phyloP scores from a whole-genome alignment of 2,329 filamentous ascomycete species.

The Xylaria sp. region DNA sequence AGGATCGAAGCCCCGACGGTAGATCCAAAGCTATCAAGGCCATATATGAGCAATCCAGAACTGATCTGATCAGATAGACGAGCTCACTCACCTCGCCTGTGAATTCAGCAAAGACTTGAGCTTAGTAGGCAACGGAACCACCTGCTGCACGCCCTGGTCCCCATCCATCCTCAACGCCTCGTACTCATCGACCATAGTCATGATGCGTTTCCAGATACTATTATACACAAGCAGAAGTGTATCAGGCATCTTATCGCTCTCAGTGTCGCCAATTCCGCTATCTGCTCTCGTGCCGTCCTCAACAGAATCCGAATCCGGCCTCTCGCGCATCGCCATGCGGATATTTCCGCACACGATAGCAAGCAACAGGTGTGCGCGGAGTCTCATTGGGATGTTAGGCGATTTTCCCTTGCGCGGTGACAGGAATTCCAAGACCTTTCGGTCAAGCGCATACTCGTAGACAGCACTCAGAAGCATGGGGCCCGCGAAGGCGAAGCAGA shows the following conservation, averaged over 20 bases:
- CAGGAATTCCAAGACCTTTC: slow-evolving; percentile 48
- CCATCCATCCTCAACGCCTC: slow-evolving; percentile 30
- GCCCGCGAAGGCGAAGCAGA: slow-evolving; percentile 49
- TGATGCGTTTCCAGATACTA: slow-evolving; percentile 47
- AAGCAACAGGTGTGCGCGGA: slow-evolving; percentile 47
- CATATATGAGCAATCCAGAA: not conserved
- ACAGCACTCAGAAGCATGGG: slow-evolving; percentile 48
- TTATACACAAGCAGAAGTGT: slow-evolving; percentile 43
- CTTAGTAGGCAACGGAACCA: slow-evolving; percentile 45
- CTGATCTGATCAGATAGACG: not conserved
- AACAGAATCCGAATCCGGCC: slow-evolving; percentile 17
- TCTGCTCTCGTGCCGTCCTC: slow-evolving; percentile 18
- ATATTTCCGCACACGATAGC: slow-evolving; percentile 50
- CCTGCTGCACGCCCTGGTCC: slow-evolving; percentile 13
- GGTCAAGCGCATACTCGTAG: slow-evolving; percentile 49
- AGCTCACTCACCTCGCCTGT: slow-evolving; percentile 45
- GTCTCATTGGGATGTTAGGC: slow-evolving; percentile 35
- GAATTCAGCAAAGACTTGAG: slow-evolving; percentile 47
- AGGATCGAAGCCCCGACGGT: slow-evolving; percentile 48
- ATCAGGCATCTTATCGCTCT: slow-evolving; percentile 2
- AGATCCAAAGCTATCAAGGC: slow-evolving; percentile 45
- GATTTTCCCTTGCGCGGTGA: slow-evolving; percentile 37
- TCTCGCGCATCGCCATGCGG: slow-evolving; percentile 46
- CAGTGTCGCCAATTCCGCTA: slow-evolving; percentile 25
- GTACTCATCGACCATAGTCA: slow-evolving; percentile 49